Conservation (phyloP, 192 early-diverging fungal species). For the Backusella sp. region DNA sequence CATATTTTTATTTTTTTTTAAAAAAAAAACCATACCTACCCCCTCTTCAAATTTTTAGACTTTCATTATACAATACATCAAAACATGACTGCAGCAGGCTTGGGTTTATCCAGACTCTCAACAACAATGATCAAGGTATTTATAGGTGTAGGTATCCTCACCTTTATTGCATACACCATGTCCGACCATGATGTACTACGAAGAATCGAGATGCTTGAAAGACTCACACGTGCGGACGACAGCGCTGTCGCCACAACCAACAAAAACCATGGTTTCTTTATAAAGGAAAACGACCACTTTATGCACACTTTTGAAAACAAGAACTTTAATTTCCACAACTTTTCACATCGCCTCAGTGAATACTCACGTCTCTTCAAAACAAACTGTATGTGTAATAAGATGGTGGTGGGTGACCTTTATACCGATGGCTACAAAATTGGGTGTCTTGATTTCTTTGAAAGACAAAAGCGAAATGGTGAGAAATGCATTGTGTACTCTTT, state of each 20-base stretch:
- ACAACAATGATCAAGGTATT: not conserved
- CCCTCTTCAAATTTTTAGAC: not conserved
- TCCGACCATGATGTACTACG: not conserved
- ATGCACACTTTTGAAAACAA: not conserved
- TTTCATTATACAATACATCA: not conserved
- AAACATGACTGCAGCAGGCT: not conserved
- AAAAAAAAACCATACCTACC: not conserved
- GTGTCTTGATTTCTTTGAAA: not conserved
- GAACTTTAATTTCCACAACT: not conserved
- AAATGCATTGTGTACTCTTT: conserved; percentile 1
- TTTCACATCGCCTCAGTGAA: not conserved
- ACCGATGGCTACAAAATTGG: not conserved
- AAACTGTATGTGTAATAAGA: conserved; percentile 1
- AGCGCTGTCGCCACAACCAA: not conserved
- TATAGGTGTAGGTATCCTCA: not conserved
- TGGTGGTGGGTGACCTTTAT: not conserved
- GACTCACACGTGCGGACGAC: not conserved
- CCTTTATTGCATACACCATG: not conserved
- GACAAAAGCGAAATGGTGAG: not conserved
- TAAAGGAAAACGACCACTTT: not conserved
- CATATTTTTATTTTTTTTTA: not conserved
- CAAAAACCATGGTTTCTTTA: not conserved
- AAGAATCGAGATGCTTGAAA: not conserved
- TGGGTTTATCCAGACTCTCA: conserved; percentile 4
- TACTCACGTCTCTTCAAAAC: not conserved